Evolutionary conservation across 2,329 filamentous ascomycete genomes (phyloP).

Genomic region (Neonectria ditissima): DNA sequence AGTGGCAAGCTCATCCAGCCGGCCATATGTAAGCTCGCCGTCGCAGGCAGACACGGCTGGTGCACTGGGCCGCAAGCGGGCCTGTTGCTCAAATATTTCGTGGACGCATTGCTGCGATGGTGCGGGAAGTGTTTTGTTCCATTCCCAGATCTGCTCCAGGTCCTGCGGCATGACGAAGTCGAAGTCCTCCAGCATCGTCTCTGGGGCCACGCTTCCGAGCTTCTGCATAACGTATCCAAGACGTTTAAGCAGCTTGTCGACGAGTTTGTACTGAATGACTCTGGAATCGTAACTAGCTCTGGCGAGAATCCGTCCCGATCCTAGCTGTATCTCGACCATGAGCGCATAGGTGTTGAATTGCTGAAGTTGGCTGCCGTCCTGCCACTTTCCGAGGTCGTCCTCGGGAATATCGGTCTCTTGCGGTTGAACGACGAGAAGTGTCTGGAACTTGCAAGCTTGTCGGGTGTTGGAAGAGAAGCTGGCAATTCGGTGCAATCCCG

Average conservation of each 20-base stretch:
- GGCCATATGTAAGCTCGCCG: slow-evolving; percentile 52
- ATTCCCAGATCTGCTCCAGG: slow-evolving; percentile 31
- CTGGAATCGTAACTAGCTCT: slow-evolving; percentile 19
- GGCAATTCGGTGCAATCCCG: slow-evolving; percentile 22
- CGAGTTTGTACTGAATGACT: not conserved
- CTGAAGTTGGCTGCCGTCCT: slow-evolving; percentile 3
- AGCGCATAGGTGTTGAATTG: slow-evolving; percentile 17
- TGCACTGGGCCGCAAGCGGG: slow-evolving; percentile 20
- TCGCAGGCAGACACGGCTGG: slow-evolving; percentile 41
- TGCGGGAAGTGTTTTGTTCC: slow-evolving; percentile 22
- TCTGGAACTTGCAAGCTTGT: slow-evolving; percentile 20
- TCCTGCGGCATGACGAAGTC: slow-evolving; percentile 16
- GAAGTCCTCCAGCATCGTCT: not conserved
- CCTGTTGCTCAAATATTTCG: slow-evolving; percentile 20
- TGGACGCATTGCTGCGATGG: slow-evolving; percentile 37
- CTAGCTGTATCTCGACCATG: slow-evolving; percentile 11
- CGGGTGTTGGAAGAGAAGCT: not conserved
- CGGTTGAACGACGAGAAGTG: slow-evolving; percentile 19
- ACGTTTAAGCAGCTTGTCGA: not conserved
- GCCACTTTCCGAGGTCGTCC: slow-evolving; percentile 16
- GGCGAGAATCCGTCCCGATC: not conserved
- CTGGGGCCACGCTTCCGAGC: not conserved
- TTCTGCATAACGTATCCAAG: not conserved
- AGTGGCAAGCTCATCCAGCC: slow-evolving; percentile 54
- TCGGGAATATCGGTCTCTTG: not conserved